A percentile compares a stretch with the other conserved stretches of the same genome.
Evolutionary conservation across 345 rosid genomes (phyloP).

Genomic region (Euphorbia peplus): DNA sequence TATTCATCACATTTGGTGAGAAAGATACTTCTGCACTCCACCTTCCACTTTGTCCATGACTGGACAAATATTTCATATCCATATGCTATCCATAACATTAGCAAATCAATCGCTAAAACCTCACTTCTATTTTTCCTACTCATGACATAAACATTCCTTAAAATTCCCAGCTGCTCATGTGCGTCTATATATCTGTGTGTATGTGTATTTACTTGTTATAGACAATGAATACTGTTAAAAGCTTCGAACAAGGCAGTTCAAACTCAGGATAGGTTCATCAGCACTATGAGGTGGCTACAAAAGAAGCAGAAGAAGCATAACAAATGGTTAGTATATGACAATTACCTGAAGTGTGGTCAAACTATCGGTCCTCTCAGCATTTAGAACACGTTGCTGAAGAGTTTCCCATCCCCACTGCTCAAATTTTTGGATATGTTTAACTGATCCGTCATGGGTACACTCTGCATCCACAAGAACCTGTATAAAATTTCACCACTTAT

Average conservation of each 20-base stretch:
- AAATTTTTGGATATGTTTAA: conserved; percentile 83
- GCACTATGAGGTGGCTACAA: too few species aligned
- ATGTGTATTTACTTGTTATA: neutral
- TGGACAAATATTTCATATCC: neutral
- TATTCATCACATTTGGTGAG: too few species aligned
- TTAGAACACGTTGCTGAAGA: conserved; percentile 75
- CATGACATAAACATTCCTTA: neutral
- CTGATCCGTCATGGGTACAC: conserved; percentile 97
- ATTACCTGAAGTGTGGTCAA: conserved; percentile 76
- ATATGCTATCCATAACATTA: neutral
- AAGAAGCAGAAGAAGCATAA: neutral
- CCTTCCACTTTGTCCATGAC: too few species aligned
- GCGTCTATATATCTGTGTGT: neutral
- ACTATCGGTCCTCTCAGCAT: conserved; percentile 75
- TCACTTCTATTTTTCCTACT: neutral
- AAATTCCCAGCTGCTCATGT: neutral
- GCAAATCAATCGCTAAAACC: neutral
- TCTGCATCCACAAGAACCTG: conserved; percentile 99
- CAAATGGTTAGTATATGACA: neutral
- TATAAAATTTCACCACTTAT: conserved; percentile 17
- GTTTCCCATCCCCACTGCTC: conserved; percentile 97
- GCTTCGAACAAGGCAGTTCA: neutral
- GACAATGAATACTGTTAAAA: neutral
- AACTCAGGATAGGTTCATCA: neutral
- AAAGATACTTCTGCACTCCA: too few species aligned